Evolutionary conservation across 2,329 filamentous ascomycete genomes (phyloP), one percentile per base, ranked within the genome.

Genomic region (Fusarium sacchari): DNA sequence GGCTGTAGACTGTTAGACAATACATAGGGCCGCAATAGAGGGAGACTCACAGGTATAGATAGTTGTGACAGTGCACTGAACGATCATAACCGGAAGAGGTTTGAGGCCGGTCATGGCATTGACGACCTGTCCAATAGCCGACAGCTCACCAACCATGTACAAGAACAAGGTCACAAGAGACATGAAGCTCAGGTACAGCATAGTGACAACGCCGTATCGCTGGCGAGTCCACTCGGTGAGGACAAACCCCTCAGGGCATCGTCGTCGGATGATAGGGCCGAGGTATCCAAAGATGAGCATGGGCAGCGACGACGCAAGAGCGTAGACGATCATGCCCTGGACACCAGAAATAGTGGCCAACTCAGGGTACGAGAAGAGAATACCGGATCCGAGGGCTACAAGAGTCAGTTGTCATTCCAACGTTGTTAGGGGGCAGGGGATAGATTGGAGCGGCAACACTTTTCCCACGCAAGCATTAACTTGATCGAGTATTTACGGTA

Each of bases 381-480:
- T 95, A 58, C 93, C 93, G 69, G 94, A 95, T 79, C 94, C 94
- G 83, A 96, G 90, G 76, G 91, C 94, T 96, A 82, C 77, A 80
- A 76, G 78, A 80, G 82, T 89, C 83, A 88, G 86, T 83, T 80
- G 75, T 68, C 46, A 55, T 60, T 73, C 64, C 55, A 53, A 55
- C 24, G 71, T 67, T 60, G 24, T 28, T 68, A 50, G 64, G 71
- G 73, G 58, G 64, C 69, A 71, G 69, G 77, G 75, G 77, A 79
- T 81, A 78, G 64, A 77, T 80, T 83, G 85, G 90, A 94, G 93
- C 93, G 93, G 93, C 93, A 95, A 93, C 93, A 96, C 94, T 88
- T 95, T 96, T 93, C 94, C 92, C 94, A 96, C 94, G 94, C 94
- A 96, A 96, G 94, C 92, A 95, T 96, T 96, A 96, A 94, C 94